Percentiles rank a stretch among this genome's conserved stretches.
These are phyloP conservation scores for Rubroshorea leprosula DNA, from an alignment of 345 rosid genomes.

Conservation along the genomic window DNA sequence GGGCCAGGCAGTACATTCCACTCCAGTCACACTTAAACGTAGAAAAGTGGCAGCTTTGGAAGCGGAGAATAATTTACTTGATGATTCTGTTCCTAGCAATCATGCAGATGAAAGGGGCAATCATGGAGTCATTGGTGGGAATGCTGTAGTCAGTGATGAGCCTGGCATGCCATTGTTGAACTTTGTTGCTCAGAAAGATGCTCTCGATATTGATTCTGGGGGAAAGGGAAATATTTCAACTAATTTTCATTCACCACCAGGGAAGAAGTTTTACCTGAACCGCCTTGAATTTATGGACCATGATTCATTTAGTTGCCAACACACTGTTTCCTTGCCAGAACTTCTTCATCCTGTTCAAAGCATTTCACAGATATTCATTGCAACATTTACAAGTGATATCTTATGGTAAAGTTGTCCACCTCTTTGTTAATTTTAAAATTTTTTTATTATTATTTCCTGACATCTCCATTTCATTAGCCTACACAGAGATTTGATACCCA, in stretches of 20 bases:
- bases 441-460: neutral
- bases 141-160: constrained; percentile 6
- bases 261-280: constrained; percentile 72
- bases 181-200: constrained; percentile 19
- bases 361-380: constrained; percentile 62
- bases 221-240: constrained; percentile 13
- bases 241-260: constrained; percentile 34
- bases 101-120: constrained; percentile 18
- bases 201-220: constrained; percentile 9
- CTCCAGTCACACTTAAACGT: constrained; percentile 10
- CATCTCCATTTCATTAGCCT: neutral
- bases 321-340: constrained; percentile 60
- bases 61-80: constrained; percentile 11
- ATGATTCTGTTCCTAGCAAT: constrained; percentile 16
- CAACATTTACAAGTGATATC: constrained; percentile 84
- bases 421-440: neutral
- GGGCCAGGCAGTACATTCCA: constrained; percentile 16
- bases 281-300: constrained; percentile 51
- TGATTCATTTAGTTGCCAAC: constrained; percentile 26
- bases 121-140: constrained; percentile 16
- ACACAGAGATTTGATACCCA: neutral
- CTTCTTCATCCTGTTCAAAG: constrained; percentile 67
- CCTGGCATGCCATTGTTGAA: constrained; percentile 5
- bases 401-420: constrained; percentile 43
- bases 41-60: constrained; percentile 15